phyloP scores from a whole-genome alignment of 1,139 yeast species.

The Hansenula sp. region DNA sequence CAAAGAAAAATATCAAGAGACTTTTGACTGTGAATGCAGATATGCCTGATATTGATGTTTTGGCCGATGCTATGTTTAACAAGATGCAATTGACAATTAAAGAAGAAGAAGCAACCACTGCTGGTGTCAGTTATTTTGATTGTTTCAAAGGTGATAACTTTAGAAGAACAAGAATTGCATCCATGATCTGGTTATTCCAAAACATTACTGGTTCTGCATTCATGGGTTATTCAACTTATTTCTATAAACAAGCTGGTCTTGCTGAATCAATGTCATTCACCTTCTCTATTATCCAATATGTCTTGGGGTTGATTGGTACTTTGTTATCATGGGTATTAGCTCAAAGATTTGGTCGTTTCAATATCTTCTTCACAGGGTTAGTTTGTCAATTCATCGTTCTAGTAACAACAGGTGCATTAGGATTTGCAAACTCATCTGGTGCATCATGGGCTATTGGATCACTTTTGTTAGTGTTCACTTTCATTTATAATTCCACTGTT shows the following conservation, averaged over 20 bases:
- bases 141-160: slow-evolving; percentile 43
- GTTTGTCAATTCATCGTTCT: slow-evolving; percentile 24
- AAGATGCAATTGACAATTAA: slow-evolving; percentile 28
- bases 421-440: slow-evolving; percentile 15
- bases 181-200: slow-evolving; percentile 44
- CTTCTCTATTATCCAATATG: slow-evolving; percentile 28
- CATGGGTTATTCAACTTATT: slow-evolving; percentile 40
- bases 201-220: slow-evolving; percentile 47
- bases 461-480: slow-evolving; percentile 30
- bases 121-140: slow-evolving; percentile 31
- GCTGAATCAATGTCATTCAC: slow-evolving; percentile 25
- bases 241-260: slow-evolving; percentile 33
- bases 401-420: slow-evolving; percentile 30
- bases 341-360: slow-evolving; percentile 26
- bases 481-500: slow-evolving; percentile 27
- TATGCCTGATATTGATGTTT: slow-evolving; percentile 10
- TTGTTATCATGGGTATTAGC: slow-evolving; percentile 25
- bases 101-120: slow-evolving; percentile 22
- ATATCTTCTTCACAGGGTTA: slow-evolving; percentile 29
- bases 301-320: slow-evolving; percentile 29
- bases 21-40: slow-evolving; percentile 7
- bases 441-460: slow-evolving; percentile 25
- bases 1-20: slow-evolving; percentile 12
- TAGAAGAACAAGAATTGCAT: slow-evolving; percentile 50
- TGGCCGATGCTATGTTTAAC: slow-evolving; percentile 21